phyloP scores from a whole-genome alignment of 2,329 filamentous ascomycete genomes.

The Dichotomopilus funicola region DNA sequence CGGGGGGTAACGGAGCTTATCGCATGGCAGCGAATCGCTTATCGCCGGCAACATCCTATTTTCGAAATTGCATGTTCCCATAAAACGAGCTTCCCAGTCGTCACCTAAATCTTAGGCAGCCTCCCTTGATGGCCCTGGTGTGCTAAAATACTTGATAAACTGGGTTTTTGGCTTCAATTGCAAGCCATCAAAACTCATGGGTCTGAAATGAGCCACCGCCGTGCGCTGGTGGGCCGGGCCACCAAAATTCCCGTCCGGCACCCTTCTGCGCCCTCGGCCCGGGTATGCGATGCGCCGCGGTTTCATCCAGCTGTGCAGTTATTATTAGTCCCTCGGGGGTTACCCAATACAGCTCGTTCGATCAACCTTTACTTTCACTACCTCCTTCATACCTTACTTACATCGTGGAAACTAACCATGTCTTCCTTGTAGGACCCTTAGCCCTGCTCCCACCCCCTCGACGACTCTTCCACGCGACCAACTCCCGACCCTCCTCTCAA shows the following conservation, averaged over 20 bases:
- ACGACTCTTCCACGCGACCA: slow-evolving; percentile 7
- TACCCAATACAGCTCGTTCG: not conserved
- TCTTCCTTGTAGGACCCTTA: not conserved
- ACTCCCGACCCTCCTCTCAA: not conserved
- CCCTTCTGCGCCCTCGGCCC: not conserved
- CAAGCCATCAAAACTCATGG: slow-evolving; percentile 20
- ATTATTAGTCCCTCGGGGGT: not conserved
- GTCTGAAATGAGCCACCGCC: slow-evolving; percentile 29
- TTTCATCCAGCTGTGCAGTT: not conserved
- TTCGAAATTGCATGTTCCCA: no score
- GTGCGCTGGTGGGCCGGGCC: slow-evolving; percentile 26
- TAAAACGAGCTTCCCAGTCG: no score
- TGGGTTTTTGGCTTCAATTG: slow-evolving; percentile 1
- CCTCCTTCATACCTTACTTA: not conserved
- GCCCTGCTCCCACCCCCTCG: not conserved
- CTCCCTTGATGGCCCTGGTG: no score
- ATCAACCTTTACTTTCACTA: not conserved
- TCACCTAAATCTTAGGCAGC: no score
- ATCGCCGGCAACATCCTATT: slow-evolving; percentile 5
- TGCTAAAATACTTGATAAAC: not conserved
- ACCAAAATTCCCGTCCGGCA: slow-evolving; percentile 7
- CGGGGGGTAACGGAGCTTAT: not conserved
- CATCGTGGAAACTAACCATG: not conserved
- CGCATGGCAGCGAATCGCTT: slow-evolving; percentile 4
- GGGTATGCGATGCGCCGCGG: slow-evolving; percentile 2